phyloP scores from a whole-genome alignment of 2,329 filamentous ascomycete genomes.

The Trichoderma brevicompactum region DNA sequence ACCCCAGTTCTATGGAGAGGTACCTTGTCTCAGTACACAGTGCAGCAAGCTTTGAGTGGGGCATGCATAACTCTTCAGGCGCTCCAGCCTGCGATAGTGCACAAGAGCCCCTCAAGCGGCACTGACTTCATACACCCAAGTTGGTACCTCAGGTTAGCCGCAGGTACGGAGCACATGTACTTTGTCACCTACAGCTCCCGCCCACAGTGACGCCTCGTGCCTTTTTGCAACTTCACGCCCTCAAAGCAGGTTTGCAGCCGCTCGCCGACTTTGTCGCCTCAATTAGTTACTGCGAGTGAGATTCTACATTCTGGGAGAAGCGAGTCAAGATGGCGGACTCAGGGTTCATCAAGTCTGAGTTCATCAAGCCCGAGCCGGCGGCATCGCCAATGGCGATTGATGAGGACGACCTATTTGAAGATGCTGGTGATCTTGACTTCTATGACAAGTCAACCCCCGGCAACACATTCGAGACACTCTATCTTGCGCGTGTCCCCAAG shows the following conservation, averaged over 20 bases:
- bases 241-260: not conserved
- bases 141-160: slow-evolving; percentile 18
- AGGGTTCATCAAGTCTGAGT: slow-evolving; percentile 49
- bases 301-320: not conserved
- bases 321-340: slow-evolving; percentile 41
- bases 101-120: not conserved
- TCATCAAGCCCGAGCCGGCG: slow-evolving; percentile 47
- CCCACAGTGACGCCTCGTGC: slow-evolving; percentile 18
- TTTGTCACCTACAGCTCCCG: slow-evolving; percentile 4
- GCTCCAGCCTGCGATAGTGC: not conserved
- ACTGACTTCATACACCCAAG: not conserved
- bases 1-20: not conserved
- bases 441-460: slow-evolving; percentile 50
- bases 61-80: no score
- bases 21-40: slow-evolving; percentile 1
- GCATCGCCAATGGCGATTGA: slow-evolving; percentile 50
- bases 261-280: not conserved
- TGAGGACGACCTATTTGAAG: slow-evolving; percentile 71
- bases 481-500: slow-evolving; percentile 77
- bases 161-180: not conserved
- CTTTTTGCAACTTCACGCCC: not conserved
- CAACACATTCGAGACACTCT: slow-evolving; percentile 55
- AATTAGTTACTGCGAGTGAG: not conserved
- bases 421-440: slow-evolving; percentile 62
- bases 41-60: not conserved